These are phyloP conservation scores for Potentilla sterilis DNA, from an alignment of 306 rosid species.

Conservation along the genomic window DNA sequence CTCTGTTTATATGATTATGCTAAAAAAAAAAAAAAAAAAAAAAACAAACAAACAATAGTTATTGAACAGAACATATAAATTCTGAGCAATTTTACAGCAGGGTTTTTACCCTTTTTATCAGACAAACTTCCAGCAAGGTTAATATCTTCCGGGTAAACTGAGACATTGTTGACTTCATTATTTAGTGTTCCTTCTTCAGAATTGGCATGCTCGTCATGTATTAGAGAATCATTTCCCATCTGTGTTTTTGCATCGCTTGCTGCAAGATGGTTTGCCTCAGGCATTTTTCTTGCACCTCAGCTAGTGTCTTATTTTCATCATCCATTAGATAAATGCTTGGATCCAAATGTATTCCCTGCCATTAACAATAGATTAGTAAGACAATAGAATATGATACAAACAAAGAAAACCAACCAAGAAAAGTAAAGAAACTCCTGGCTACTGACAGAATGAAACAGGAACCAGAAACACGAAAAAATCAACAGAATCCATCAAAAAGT, in stretches of 20 bases:
- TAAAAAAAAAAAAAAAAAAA: too few species aligned
- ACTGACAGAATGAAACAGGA: not conserved
- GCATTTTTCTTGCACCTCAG: slow-evolving; percentile 37
- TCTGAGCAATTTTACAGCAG: slow-evolving; percentile 12
- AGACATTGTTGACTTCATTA: slow-evolving; percentile 42
- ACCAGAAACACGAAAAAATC: not conserved
- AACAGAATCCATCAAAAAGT: not conserved
- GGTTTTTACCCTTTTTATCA: slow-evolving; percentile 40
- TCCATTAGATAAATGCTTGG: slow-evolving; percentile 98
- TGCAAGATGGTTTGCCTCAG: slow-evolving; percentile 41
- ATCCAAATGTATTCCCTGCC: slow-evolving; percentile 92
- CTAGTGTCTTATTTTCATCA: slow-evolving; percentile 61
- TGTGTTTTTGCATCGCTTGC: slow-evolving; percentile 41
- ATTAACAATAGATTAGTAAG: slow-evolving; percentile 19
- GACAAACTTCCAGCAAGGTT: slow-evolving; percentile 35
- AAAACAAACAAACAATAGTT: not conserved
- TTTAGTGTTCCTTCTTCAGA: slow-evolving; percentile 34
- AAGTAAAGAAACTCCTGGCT: not conserved
- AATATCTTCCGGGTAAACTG: slow-evolving; percentile 43
- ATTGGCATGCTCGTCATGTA: slow-evolving; percentile 27
- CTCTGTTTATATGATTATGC: not conserved
- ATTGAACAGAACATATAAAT: slow-evolving; percentile 18
- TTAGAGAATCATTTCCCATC: slow-evolving; percentile 31
- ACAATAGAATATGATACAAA: slow-evolving; percentile 14
- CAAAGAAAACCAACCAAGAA: not conserved